Conservation (phyloP, 129 eudicot genomes). For the Flaveria linearis region DNA sequence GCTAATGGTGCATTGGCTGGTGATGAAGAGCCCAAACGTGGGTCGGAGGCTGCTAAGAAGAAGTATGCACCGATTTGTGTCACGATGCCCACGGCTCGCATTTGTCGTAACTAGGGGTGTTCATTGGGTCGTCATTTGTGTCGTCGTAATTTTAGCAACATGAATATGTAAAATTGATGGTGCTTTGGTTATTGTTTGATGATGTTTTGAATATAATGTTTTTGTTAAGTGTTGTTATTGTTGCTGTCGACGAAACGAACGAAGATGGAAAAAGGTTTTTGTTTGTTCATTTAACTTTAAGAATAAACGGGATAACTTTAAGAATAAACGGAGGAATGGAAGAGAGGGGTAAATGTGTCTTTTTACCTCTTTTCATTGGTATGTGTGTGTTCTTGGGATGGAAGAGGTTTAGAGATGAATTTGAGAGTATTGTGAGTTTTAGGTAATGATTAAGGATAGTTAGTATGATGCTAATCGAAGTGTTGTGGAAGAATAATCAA, state of each 20-base stretch:
- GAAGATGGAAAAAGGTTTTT: no score
- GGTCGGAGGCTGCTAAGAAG: constrained; percentile 78
- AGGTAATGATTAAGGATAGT: background rate
- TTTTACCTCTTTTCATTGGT: no score
- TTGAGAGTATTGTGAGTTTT: no score
- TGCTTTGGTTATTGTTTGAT: constrained; percentile 29
- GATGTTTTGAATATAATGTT: background rate
- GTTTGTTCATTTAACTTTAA: no score
- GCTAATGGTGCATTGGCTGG: constrained; percentile 73
- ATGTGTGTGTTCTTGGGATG: no score
- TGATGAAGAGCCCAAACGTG: constrained; percentile 67
- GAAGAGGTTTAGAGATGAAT: no score
- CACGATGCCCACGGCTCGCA: constrained; percentile 73
- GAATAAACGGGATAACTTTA: no score
- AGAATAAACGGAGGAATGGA: no score
- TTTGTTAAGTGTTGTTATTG: background rate
- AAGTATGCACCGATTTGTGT: constrained; percentile 77
- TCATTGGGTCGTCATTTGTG: no score
- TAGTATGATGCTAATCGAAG: background rate
- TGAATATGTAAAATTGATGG: constrained; percentile 25
- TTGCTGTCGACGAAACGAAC: no score
- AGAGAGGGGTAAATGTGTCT: no score
- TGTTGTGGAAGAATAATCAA: background rate
- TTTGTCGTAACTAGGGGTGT: constrained; percentile 44
- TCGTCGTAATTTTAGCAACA: no score